These are phyloP conservation scores for Priceomyces haplophilus DNA, from an alignment of 805 yeast species.

Conservation along the genomic window DNA sequence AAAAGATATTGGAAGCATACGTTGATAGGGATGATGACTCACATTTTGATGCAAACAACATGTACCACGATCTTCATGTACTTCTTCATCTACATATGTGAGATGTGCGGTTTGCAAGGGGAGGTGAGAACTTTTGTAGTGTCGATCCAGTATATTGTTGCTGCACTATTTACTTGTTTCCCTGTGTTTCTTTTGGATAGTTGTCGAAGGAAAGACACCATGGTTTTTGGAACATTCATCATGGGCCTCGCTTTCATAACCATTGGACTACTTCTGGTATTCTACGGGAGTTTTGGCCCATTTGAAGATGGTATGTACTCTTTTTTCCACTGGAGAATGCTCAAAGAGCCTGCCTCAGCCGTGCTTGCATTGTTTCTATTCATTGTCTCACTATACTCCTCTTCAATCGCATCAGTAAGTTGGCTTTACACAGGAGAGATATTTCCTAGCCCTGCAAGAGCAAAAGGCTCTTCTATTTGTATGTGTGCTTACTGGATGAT, in stretches of 20 bases:
- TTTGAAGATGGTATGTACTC: slow-evolving; percentile 11
- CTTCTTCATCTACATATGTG: slow-evolving; percentile 46
- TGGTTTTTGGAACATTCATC: slow-evolving; percentile 41
- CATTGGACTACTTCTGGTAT: slow-evolving; percentile 34
- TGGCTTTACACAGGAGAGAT: slow-evolving; percentile 52
- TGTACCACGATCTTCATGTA: slow-evolving; percentile 44
- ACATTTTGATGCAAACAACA: slow-evolving; percentile 43
- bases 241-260: slow-evolving; percentile 33
- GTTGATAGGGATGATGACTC: slow-evolving; percentile 36
- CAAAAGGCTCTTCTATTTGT: slow-evolving; percentile 46
- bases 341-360: slow-evolving; percentile 35
- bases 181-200: slow-evolving; percentile 44
- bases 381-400: slow-evolving; percentile 45
- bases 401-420: slow-evolving; percentile 45
- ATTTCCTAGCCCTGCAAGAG: slow-evolving; percentile 42
- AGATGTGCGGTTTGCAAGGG: slow-evolving; percentile 43
- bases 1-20: slow-evolving; percentile 32
- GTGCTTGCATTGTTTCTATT: slow-evolving; percentile 44
- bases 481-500: slow-evolving; percentile 46
- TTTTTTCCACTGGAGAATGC: slow-evolving; percentile 12
- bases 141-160: slow-evolving; percentile 35
- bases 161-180: slow-evolving; percentile 39
- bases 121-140: slow-evolving; percentile 30
- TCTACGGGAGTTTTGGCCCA: slow-evolving; percentile 29
- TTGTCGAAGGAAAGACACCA: slow-evolving; percentile 45